Base-by-base conservation (phyloP, 768 basidiomycete genomes). In the Austroboletus festivus region DNA sequence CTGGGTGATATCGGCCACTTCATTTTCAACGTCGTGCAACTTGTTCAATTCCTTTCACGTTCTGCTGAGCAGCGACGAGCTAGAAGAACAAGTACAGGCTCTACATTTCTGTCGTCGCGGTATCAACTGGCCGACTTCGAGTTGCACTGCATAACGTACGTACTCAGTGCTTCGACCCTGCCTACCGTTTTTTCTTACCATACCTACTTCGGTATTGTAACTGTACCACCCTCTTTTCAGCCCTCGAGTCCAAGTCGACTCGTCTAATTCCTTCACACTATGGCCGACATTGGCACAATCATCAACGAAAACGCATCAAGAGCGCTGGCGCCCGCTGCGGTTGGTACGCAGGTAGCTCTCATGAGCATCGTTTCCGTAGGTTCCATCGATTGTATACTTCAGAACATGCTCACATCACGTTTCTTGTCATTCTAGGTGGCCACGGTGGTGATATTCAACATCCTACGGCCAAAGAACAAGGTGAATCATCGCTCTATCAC, bases 401-500 rank as follows among this genome's bases (percentile, higher is more conserved):
- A 20, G n/a, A 31, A 40, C 33, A 26, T 10, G 11, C 37, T 15
- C 16, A 35, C 28, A 58, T 50, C 48, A 46, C 38, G 38, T 51
- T 35, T 50, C 24, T 53, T 10, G 28, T 39, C n/a, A 16, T 31
- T 4, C 22, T 33, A 89, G 87, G 62, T 79, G 37, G 76, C 73
- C 51, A 88, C 89, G 16, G 71, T 91, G 41, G 53, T 90, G 38
- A 71, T 78, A 33, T 98, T 98, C 73, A 94, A 93, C 52, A 40
- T 86, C 55, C 73, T 97, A 41, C 83, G 95, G 31, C 95, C 95
- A 12, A 82, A 83, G 57, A 94, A 96, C 75, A 92, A 89, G 78
- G 88, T 84, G 60, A 33, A 66, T 59, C 13, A 10, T 35, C 35
- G 5, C 35, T 18, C 4, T 18, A 13, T 37, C 35, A 18, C 16